Evolutionary conservation across 257 asterid species (phyloP), one percentile per base, ranked within the genome.

Genomic region (Phtheirospermum japonicum): DNA sequence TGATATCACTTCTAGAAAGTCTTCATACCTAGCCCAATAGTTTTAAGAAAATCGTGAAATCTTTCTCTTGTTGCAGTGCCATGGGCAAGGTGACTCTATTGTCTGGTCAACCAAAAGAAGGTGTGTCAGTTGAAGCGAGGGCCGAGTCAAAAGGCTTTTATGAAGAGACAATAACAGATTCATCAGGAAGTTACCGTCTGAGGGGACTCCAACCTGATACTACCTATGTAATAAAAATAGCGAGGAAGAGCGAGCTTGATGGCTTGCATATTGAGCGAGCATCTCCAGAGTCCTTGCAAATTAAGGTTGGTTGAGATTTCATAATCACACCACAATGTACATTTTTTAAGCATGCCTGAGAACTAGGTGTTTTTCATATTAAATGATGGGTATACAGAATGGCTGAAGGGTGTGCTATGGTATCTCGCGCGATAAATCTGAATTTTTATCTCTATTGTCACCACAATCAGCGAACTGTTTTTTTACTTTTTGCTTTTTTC

Each of bases 101-200:
- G 81, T 91, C 98, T 51, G 98, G 95, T 76, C 95, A 81, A 71
- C 94, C 96, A 63, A 83, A 79, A 80, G 95, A 84, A 75, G 95
- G 94, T 64, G 83, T 91, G 63, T 70, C 92, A 17, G 79, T 91
- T 56, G 98, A 88, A 81, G 98, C 98, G 36, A 85, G 95, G 66
- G 86, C 98, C 3, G 93, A 88, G 78, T 78, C 92, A 11, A 71
- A 80, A 82, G 95, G 95, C 69, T 86, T 81, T 79, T 91, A 86
- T 73, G 98, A 91, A 77, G 95, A 88, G 79, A 83, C 98, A 9
- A 65, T 82, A 40, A 84, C 98, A 53, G 96, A 91, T 77, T 75
- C 86, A 56, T 81, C 85, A 9, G 98, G 96, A 68, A 79, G 80
- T 66, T 91, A 80, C 62, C 89, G 98, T 50, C 79, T 91, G 68